Percentiles rank a stretch among this genome's conserved stretches.
These are phyloP conservation scores for Xanthoconium stramineum DNA, from an alignment of 768 basidiomycete species.

Conservation along the genomic window DNA sequence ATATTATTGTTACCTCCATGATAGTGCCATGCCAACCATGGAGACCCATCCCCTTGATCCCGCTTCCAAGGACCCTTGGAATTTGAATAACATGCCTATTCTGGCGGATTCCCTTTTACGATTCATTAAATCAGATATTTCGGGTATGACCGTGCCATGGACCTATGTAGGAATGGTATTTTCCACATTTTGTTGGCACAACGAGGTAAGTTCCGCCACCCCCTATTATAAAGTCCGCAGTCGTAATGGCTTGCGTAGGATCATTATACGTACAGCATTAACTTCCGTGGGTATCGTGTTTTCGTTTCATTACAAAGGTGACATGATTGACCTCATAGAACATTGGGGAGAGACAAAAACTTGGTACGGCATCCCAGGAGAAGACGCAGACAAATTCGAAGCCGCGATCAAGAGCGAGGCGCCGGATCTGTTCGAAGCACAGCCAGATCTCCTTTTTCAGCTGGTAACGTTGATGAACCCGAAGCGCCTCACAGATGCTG, in stretches of 20 bases:
- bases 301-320: conserved; percentile 16
- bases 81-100: conserved; percentile 96
- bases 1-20: conserved; percentile 10
- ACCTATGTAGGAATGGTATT: conserved; percentile 99
- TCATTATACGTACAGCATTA: conserved; percentile 96
- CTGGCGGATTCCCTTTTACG: conserved; percentile 88
- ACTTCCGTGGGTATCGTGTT: conserved; percentile 67
- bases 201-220: conserved; percentile 60
- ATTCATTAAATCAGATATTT: conserved; percentile 98
- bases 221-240: conserved; percentile 20
- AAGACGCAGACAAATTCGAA: conserved; percentile 94
- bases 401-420: conserved; percentile 93
- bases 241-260: conserved; percentile 51
- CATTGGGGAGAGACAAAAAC: conserved; percentile 99
- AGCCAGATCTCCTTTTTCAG: conserved; percentile 96
- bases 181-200: conserved; percentile 99
- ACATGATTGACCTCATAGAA: conserved; percentile 52
- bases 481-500: conserved; percentile 76
- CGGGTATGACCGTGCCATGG: conserved; percentile 99
- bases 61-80: conserved; percentile 93
- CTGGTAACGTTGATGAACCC: conserved; percentile 98
- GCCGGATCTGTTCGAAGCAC: conserved; percentile 96
- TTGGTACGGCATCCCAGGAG: conserved; percentile 98
- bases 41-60: conserved; percentile 89
- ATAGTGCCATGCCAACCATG: conserved; percentile 90